phyloP scores from a whole-genome alignment of 179 eudicot genomes.

The Amaranthus tricolor region DNA sequence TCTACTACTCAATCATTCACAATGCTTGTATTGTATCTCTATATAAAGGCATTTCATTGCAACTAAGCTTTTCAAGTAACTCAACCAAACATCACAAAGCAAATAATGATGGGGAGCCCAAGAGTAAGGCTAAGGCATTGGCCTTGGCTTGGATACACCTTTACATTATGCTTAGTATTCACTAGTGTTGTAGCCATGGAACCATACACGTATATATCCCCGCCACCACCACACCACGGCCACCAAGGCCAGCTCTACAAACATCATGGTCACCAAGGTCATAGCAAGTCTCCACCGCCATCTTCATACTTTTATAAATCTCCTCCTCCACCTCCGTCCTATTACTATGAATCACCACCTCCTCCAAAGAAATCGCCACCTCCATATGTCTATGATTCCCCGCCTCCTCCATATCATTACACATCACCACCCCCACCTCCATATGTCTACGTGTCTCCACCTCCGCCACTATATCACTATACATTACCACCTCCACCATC shows the following conservation, averaged over 20 bases:
- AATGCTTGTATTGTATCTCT: not conserved
- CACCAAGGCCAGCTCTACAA: conserved; percentile 2
- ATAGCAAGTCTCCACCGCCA: conserved; percentile 18
- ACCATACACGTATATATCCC: conserved; percentile 17
- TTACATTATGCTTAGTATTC: conserved; percentile 13
- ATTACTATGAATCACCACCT: not conserved
- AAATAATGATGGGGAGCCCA: conserved; percentile 17
- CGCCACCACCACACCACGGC: conserved; percentile 12
- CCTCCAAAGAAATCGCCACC: not conserved
- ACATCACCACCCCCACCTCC: too few relatives aligned
- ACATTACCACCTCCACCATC: too few relatives aligned
- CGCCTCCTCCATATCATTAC: too few relatives aligned
- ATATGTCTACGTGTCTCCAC: too few relatives aligned
- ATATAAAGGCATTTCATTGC: conserved; percentile 11
- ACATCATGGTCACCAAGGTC: conserved; percentile 8
- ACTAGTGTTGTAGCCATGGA: conserved; percentile 18
- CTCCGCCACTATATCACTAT: too few relatives aligned
- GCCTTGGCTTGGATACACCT: conserved; percentile 22
- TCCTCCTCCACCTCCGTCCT: conserved; percentile 11
- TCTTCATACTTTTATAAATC: conserved; percentile 6
- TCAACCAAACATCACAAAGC: not conserved
- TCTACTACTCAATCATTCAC: not conserved
- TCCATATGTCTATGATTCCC: too few relatives aligned
- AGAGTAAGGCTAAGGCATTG: conserved; percentile 16
- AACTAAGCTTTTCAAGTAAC: not conserved